Conservation (phyloP, 495 filamentous ascomycete species). For the Chaetomium cochliodes region DNA sequence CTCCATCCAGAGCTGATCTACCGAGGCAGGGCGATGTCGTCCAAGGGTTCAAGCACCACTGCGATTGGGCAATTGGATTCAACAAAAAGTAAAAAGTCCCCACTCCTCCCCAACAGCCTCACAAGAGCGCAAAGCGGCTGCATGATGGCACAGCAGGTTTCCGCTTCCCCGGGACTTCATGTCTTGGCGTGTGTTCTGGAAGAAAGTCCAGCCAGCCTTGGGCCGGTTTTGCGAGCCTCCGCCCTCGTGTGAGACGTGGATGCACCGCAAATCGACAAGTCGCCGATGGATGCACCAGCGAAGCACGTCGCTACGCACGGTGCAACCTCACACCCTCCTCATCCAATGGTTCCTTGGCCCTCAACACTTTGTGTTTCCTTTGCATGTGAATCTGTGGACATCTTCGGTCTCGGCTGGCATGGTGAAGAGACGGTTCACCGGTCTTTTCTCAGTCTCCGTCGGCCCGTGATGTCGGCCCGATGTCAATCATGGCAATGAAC, state of each 20-base stretch:
- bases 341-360: neutral
- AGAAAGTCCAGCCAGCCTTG: neutral
- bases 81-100: slow-evolving; percentile 21
- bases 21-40: slow-evolving; percentile 18
- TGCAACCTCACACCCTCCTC: slow-evolving; percentile 1
- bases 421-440: too few species aligned
- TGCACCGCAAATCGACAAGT: too few species aligned
- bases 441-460: too few species aligned
- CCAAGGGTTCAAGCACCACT: neutral
- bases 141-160: slow-evolving; percentile 20
- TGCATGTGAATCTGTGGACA: neutral
- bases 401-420: neutral
- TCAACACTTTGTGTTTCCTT: neutral
- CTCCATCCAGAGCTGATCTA: slow-evolving; percentile 14
- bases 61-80: slow-evolving; percentile 24
- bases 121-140: slow-evolving; percentile 16
- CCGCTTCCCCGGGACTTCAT: slow-evolving; percentile 22
- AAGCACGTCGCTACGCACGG: neutral
- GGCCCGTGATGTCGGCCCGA: neutral
- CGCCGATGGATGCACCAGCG: neutral
- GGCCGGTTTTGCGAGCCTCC: neutral
- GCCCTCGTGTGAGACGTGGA: neutral
- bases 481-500: neutral
- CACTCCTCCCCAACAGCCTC: slow-evolving; percentile 31
- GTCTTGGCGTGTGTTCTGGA: slow-evolving; percentile 20